phyloP scores from a whole-genome alignment of 2,329 filamentous ascomycete species.

The Fusarium fujikuroi region DNA sequence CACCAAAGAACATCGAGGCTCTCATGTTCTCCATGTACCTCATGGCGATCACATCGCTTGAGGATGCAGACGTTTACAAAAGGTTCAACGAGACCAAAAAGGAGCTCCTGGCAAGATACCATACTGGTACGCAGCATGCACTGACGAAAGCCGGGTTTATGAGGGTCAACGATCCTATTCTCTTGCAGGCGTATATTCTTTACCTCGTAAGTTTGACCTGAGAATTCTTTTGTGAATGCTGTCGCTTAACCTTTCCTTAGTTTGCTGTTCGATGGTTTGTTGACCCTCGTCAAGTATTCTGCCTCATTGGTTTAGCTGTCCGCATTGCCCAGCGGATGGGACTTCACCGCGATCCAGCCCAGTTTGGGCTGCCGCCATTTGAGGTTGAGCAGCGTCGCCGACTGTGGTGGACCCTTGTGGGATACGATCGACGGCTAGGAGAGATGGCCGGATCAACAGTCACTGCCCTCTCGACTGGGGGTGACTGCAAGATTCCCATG shows the following conservation, averaged over 20 bases:
- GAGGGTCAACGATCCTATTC: conserved; percentile 70
- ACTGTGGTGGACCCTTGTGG: conserved; percentile 77
- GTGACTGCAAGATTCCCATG: conserved; percentile 66
- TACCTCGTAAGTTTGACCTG: conserved; percentile 65
- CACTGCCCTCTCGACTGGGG: conserved; percentile 63
- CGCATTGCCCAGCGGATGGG: conserved; percentile 76
- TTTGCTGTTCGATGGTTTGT: conserved; percentile 64
- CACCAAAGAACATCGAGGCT: conserved; percentile 68
- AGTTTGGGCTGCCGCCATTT: conserved; percentile 64
- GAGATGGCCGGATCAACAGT: conserved; percentile 72
- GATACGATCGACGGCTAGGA: conserved; percentile 75
- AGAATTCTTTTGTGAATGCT: neutral
- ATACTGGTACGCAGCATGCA: conserved; percentile 70
- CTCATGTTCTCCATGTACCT: conserved; percentile 75
- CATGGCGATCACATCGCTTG: conserved; percentile 67
- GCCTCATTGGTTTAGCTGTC: conserved; percentile 71
- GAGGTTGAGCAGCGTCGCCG: conserved; percentile 77
- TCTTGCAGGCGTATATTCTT: conserved; percentile 74
- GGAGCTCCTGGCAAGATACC: conserved; percentile 63
- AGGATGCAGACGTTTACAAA: conserved; percentile 63
- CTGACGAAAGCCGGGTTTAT: conserved; percentile 75
- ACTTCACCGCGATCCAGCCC: conserved; percentile 70
- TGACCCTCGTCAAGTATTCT: conserved; percentile 63
- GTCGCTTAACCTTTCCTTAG: conserved; percentile 33
- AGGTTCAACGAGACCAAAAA: conserved; percentile 65